These are phyloP conservation scores for Ascochyta koolunga DNA, from an alignment of 2,329 filamentous ascomycete species.

Conservation along the genomic window DNA sequence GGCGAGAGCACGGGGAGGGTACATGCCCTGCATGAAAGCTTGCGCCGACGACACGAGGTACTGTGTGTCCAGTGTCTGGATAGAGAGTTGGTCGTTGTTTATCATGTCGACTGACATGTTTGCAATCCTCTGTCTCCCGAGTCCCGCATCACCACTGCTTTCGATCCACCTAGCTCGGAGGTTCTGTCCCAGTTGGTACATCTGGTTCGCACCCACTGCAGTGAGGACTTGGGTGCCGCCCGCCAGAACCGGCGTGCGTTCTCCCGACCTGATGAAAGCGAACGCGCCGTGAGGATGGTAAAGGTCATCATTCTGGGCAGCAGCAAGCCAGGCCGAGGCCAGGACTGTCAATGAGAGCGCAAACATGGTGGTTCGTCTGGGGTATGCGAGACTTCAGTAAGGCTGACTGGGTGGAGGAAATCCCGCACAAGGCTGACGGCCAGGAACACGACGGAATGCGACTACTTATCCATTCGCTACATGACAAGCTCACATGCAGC, in stretches of 20 bases:
- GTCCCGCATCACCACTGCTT: constrained; percentile 23
- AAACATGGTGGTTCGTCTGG: constrained; percentile 32
- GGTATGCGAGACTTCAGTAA: constrained; percentile 6
- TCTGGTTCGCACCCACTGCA: constrained; percentile 61
- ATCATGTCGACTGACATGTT: constrained; percentile 55
- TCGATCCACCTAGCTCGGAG: constrained; percentile 61
- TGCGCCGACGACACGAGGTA: constrained; percentile 60
- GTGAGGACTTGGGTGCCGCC: constrained; percentile 52
- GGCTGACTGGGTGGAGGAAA: constrained; percentile 1
- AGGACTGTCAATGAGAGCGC: constrained; percentile 30
- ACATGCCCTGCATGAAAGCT: constrained; percentile 67
- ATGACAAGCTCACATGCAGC: constrained; percentile 22
- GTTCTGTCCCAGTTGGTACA: constrained; percentile 56
- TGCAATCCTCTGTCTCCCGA: constrained; percentile 36
- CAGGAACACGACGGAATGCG: constrained; percentile 8
- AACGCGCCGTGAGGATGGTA: constrained; percentile 57
- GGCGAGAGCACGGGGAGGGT: constrained; percentile 55
- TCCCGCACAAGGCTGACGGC: constrained; percentile 11
- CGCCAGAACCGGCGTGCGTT: constrained; percentile 56
- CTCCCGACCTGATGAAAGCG: constrained; percentile 61
- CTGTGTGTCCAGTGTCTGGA: constrained; percentile 56
- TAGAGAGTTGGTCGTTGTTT: constrained; percentile 54
- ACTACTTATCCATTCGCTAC: constrained; percentile 23
- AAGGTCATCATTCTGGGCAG: constrained; percentile 24
- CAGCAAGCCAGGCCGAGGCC: constrained; percentile 29